phyloP scores from a whole-genome alignment of 306 rosid genomes.

The Castanea mollissima region DNA sequence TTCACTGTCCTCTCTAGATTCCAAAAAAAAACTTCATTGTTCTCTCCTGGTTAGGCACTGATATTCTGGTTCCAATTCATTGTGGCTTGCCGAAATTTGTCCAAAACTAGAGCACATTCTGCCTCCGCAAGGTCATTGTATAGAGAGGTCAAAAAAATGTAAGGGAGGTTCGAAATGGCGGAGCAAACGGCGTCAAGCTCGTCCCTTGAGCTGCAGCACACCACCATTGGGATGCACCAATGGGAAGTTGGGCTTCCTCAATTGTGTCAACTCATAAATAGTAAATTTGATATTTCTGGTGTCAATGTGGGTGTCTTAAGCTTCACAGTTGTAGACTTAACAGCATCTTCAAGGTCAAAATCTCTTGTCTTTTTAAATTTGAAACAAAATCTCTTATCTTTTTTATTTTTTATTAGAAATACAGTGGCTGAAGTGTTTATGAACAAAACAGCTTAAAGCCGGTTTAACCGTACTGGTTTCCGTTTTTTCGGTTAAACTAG shows the following conservation, averaged over 20 bases:
- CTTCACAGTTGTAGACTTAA: background rate
- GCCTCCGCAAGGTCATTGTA: conserved; percentile 84
- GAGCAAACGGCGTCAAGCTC: conserved; percentile 77
- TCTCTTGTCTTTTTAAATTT: too few relatives aligned
- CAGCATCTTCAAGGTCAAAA: too few relatives aligned
- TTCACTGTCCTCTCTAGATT: conserved; percentile 27
- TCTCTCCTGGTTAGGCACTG: conserved; percentile 28
- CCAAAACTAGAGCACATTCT: conserved; percentile 59
- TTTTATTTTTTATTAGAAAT: too few relatives aligned
- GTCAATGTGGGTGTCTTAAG: background rate
- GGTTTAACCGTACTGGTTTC: too few relatives aligned
- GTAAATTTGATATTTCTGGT: too few relatives aligned
- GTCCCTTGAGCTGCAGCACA: conserved; percentile 82
- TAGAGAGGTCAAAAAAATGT: conserved; percentile 58
- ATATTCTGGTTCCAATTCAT: conserved; percentile 34
- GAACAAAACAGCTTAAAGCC: too few relatives aligned
- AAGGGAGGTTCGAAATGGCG: conserved; percentile 57
- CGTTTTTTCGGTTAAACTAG: too few relatives aligned
- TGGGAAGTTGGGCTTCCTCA: conserved; percentile 37
- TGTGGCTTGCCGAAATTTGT: conserved; percentile 55
- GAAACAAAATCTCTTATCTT: too few relatives aligned
- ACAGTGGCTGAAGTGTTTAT: too few relatives aligned
- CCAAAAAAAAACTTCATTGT: too few relatives aligned
- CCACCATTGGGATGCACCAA: conserved; percentile 56
- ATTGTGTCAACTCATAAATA: background rate